Base-by-base conservation (phyloP, 805 yeast species). In the Tetrapisispora nanseiensis region DNA sequence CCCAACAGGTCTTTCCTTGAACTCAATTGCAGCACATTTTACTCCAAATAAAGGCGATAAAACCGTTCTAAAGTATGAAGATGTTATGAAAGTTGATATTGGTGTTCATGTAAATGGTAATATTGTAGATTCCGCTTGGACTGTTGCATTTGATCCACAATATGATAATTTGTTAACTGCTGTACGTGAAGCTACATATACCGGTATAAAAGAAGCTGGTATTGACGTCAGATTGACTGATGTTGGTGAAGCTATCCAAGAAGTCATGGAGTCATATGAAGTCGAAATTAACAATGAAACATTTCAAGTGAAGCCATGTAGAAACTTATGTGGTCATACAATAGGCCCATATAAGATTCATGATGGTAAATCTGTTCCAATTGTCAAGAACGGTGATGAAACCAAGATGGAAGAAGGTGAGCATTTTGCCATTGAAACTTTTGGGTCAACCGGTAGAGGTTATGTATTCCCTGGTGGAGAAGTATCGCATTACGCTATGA, bases 391-490 rank as follows among this genome's bases (percentile, higher is more conserved):
- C 55, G 90, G 87, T 7, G 98, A 92, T 61, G 75, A 75, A 63
- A 92, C 97, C 10, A 90, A 90, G 72, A 90, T 92, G 96, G 99
- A 92, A 63, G 99, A 92, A 69, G 96, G 96, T 49, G 98, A 92
- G 64, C 81, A 86, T 2, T 90, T 86, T 70, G 99, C 99, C 46
- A 90, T 92, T 57, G 99, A 92, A 67, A 92, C 99, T 3, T 92
- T 92, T 58, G 98, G 98, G 11, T 76, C 95, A 34, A 92, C 98
- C 1, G 99, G 99, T 47, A 76, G 82, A 45, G 99, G 97, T 29
- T 82, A 80, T 53, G 97, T 92, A 28, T 68, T 80, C 37, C 68
- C 78, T 7, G 82, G 78, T 46, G 98, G 98, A 36, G 98, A 92
- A 65, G 82, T 90, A 55, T 87, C 97, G 12, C 99, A 92, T 66